Evolutionary conservation across 106 monocot species (phyloP), one percentile per base, ranked within the genome.

Genomic region (Dioscorea dumetorum): DNA sequence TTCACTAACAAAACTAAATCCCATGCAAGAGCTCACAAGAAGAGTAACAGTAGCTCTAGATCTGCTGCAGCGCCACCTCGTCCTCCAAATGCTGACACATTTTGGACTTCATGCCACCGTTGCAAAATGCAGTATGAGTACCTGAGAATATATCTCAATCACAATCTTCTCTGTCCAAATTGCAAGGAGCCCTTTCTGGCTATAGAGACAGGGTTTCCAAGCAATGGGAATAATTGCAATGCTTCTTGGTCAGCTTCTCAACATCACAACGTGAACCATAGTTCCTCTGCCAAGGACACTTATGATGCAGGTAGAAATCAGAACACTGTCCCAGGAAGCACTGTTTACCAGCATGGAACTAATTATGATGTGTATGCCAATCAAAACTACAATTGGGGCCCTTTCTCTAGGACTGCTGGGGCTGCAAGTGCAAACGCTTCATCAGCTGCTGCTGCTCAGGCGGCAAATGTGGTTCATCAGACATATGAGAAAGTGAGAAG

Each of bases 51-150:
- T 60, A 61, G 12, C 12, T 49, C 61, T 71, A 14, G 56, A 49
- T 48, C 72, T 48, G 61, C 62, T 33, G 22, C 60, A 0, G 19
- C 18, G 14, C 16, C 49, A 22, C 12, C 67, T 64, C 56, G 22
- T 54, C 66, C 49, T 50, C 4, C 60, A 13, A 50, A 74, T 12
- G 48, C 74, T 18, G 24, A 66, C 23, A 79, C 85, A 56, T 86
- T 86, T 66, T 86, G 85, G 81, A 86, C 85, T 12, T 69, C 64
- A 14, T 86, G 85, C 62, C 69, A 70, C 49, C 48, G 75, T 23
- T 86, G 81, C 72, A 79, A 69, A 51, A 82, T 82, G 81, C 81
- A 82, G 57, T 86, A 86, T 52, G 81, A 86, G 66, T 81, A 86
- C 50, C 72, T 78, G 16, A 72, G 72, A 61, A 62, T 80, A 21